Base-by-base conservation (phyloP, 2,329 filamentous ascomycete genomes). In the Keithomyces neogunnii region DNA sequence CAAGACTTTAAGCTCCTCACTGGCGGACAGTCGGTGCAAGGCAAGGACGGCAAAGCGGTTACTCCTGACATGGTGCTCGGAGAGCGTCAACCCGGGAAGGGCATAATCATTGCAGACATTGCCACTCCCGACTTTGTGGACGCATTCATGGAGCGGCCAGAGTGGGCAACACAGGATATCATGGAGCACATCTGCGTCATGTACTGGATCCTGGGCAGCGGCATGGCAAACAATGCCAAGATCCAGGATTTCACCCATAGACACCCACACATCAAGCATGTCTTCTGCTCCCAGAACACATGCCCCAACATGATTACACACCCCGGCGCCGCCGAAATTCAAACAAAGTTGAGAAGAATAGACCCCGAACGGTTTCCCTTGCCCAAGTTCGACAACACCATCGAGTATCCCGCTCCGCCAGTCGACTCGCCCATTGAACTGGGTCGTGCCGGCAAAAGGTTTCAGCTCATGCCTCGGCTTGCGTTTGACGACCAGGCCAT, bases 41-140 rank as follows among this genome's bases (percentile, higher is more conserved):
- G 81, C 29, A 70, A 74, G 11, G 78, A 85, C 59, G 90, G 89
- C 4, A 75, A 73, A 5, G 78, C 77, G 0, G 80, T 99, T 32
- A 93, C 85, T 0, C 86, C 92, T 1, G 87, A 93, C 0, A 93
- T 95, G 85, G 90, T 97, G 1, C 63, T 99, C 48, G 89, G 79
- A 1, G 73, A 83, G 9, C 69, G 76, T 3, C 76, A 82, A 51
- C 75, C 78, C 5, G 90, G 90, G 9, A 80, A 76, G 51, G 91
- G 89, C 2, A 75, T 96, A 56, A 86, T 88, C 7, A 75, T 99
- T 6, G 73, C 95, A 40, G 91, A 97, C 59, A 66, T 99, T 6
- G 88, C 89, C 1, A 79, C 84, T 11, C 55, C 65, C 1, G 80
- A 82, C 6, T 91, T 93, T 60, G 71, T 97, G 30, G 80, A 85